These are phyloP conservation scores for Phaeosphaeria sp. DNA, from an alignment of 2,329 filamentous ascomycete genomes.

Conservation along the genomic window DNA sequence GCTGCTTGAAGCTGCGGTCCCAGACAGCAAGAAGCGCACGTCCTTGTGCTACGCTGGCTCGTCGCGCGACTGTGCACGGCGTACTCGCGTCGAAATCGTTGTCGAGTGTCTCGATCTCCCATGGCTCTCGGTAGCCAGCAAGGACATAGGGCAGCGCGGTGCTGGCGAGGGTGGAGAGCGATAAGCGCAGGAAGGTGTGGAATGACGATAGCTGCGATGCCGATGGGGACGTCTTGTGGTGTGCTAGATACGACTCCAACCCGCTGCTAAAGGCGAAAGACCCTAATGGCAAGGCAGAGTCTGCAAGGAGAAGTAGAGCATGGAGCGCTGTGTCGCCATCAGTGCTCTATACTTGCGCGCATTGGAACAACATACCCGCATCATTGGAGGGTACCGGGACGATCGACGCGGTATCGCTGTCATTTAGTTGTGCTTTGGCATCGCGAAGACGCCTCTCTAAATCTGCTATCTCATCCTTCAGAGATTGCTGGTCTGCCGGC, in stretches of 20 bases:
- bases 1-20: slow-evolving; percentile 70
- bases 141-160: slow-evolving; percentile 79
- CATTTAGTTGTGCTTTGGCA: slow-evolving; percentile 56
- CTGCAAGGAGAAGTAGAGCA: slow-evolving; percentile 77
- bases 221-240: slow-evolving; percentile 56
- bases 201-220: slow-evolving; percentile 57
- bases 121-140: slow-evolving; percentile 66
- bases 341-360: slow-evolving; percentile 1
- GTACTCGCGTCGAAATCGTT: slow-evolving; percentile 79
- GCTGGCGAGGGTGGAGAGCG: slow-evolving; percentile 73
- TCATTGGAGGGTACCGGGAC: slow-evolving; percentile 18
- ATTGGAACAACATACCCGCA: slow-evolving; percentile 20
- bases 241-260: slow-evolving; percentile 81
- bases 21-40: slow-evolving; percentile 76
- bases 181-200: slow-evolving; percentile 71
- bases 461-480: slow-evolving; percentile 62
- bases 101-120: slow-evolving; percentile 65
- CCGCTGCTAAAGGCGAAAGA: slow-evolving; percentile 89
- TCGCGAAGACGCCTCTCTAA: slow-evolving; percentile 61
- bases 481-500: slow-evolving; percentile 32
- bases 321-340: slow-evolving; percentile 54
- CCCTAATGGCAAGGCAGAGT: slow-evolving; percentile 81
- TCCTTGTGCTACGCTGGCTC: slow-evolving; percentile 78
- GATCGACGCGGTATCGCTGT: slow-evolving; percentile 22
- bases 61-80: slow-evolving; percentile 78